phyloP scores from a whole-genome alignment of 2,329 filamentous ascomycete species.

The Fusarium sp. region DNA sequence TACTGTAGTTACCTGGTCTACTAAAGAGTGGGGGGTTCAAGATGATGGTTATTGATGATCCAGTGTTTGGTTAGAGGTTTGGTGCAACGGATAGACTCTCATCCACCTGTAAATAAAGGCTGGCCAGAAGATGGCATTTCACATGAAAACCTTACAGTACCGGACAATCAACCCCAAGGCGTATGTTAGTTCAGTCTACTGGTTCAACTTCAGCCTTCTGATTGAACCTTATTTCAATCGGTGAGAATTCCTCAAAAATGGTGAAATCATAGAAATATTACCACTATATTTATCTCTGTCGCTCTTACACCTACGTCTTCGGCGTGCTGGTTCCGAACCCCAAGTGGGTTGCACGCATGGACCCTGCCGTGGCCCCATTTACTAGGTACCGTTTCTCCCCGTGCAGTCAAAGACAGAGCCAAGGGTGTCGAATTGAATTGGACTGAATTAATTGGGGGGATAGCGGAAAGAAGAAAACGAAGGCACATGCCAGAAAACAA shows the following conservation, averaged over 20 bases:
- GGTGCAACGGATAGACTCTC: constrained; percentile 8
- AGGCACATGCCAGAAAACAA: constrained; percentile 48
- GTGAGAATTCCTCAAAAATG: background rate
- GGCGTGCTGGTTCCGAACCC: constrained; percentile 37
- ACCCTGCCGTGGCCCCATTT: constrained; percentile 46
- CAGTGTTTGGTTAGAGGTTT: constrained; percentile 11
- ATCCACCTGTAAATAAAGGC: constrained; percentile 9
- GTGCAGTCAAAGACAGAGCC: background rate
- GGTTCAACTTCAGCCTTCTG: background rate
- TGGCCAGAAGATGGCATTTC: constrained; percentile 27
- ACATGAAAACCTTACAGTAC: constrained; percentile 24
- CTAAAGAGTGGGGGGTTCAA: constrained; percentile 27
- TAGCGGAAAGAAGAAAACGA: constrained; percentile 4
- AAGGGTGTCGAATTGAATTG: background rate
- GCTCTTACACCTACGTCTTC: constrained; percentile 26
- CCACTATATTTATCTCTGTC: background rate
- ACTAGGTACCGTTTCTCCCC: constrained; percentile 23
- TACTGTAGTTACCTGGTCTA: background rate
- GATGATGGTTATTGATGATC: constrained; percentile 35
- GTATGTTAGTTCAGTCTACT: background rate
- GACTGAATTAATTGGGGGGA: constrained; percentile 1
- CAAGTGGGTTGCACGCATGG: constrained; percentile 37
- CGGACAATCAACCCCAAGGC: background rate
- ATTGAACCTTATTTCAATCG: constrained; percentile 1
- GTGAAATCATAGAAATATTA: background rate